phyloP scores from a whole-genome alignment of 306 rosid species.

The Cicer judaicum region DNA sequence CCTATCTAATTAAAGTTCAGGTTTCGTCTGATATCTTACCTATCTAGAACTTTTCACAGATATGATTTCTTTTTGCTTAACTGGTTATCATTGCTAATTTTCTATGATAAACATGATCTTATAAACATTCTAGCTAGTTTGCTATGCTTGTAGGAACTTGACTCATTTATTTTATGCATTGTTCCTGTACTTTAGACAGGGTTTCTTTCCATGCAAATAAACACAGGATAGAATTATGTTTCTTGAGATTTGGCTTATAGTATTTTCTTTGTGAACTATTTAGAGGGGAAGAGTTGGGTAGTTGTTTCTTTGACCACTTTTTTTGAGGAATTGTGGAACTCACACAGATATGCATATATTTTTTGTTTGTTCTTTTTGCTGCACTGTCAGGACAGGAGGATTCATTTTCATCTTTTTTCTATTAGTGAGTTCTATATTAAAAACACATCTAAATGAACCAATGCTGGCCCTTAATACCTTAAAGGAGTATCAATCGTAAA shows the following conservation, averaged over 20 bases:
- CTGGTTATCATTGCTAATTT: conserved; percentile 1
- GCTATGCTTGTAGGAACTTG: conserved; percentile 4
- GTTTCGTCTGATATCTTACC: too few relatives aligned
- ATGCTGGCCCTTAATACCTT: conserved; percentile 17
- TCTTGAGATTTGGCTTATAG: conserved; percentile 16
- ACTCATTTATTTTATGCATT: conserved; percentile 26
- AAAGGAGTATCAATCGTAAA: neutral
- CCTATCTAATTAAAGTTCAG: too few relatives aligned
- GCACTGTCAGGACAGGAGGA: neutral
- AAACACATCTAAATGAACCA: conserved; percentile 10
- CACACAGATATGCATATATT: neutral
- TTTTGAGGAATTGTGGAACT: neutral
- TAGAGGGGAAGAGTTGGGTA: neutral
- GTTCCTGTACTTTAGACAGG: conserved; percentile 9
- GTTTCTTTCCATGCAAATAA: conserved; percentile 4
- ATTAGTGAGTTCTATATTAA: neutral
- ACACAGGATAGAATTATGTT: neutral
- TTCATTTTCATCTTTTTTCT: conserved; percentile 7
- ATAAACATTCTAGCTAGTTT: conserved; percentile 15
- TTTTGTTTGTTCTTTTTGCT: neutral
- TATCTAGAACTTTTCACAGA: neutral
- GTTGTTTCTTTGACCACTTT: neutral
- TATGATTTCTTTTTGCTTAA: conserved; percentile 22
- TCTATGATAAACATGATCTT: neutral
- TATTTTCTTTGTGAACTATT: conserved; percentile 1